Conservation (phyloP, 2,329 filamentous ascomycete species). For the Tolypocladium amazonense region DNA sequence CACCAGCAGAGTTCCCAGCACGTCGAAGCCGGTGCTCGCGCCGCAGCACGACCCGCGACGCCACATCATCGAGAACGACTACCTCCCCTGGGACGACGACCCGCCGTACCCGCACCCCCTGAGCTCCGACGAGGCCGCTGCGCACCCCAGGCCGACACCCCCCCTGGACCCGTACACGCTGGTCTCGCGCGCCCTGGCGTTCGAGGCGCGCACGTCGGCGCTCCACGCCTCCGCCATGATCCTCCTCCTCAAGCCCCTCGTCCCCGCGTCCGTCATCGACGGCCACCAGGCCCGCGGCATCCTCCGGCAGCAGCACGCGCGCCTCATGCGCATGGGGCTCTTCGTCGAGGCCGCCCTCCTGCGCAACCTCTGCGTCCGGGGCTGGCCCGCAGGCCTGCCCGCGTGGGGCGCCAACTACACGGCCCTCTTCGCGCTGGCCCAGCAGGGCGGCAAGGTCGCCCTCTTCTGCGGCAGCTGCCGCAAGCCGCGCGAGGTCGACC, state of each 20-base stretch:
- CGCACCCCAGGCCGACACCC: constrained; percentile 5
- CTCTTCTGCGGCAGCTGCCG: constrained; percentile 46
- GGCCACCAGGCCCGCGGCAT: constrained; percentile 43
- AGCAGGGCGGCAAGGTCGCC: constrained; percentile 41
- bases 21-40: constrained; percentile 13
- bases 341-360: constrained; percentile 51
- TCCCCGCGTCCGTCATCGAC: constrained; percentile 45
- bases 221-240: constrained; percentile 52
- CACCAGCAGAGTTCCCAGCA: constrained; percentile 10
- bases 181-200: constrained; percentile 41
- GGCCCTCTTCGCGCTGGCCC: constrained; percentile 40
- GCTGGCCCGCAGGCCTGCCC: constrained; percentile 41
- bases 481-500: constrained; percentile 44
- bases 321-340: constrained; percentile 47
- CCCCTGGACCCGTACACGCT: constrained; percentile 47
- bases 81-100: constrained; percentile 47
- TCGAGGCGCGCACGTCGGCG: constrained; percentile 44
- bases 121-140: constrained; percentile 3
- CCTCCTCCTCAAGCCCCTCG: constrained; percentile 46
- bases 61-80: constrained; percentile 45
- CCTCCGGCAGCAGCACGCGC: constrained; percentile 47
- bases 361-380: constrained; percentile 48
- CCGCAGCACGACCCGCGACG: constrained; percentile 27
- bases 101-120: constrained; percentile 41
- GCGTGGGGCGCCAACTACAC: constrained; percentile 45